phyloP scores from a whole-genome alignment of 306 rosid genomes.

The Cucumis melo region DNA sequence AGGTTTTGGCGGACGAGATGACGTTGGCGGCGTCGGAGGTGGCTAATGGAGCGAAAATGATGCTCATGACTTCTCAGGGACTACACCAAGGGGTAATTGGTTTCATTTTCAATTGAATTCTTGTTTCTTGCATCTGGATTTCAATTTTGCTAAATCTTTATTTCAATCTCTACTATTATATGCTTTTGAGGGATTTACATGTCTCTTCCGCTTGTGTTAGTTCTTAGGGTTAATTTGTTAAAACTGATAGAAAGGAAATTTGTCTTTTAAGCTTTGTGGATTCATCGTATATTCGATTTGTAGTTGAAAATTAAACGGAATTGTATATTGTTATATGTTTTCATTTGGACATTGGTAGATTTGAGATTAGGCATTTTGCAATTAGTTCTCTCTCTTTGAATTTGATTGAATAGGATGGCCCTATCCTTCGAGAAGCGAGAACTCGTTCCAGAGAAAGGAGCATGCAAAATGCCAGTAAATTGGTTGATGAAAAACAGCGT shows the following conservation, averaged over 20 bases:
- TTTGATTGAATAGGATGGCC: constrained; percentile 42
- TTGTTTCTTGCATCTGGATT: neutral
- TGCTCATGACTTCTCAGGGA: constrained; percentile 93
- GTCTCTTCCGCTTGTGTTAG: neutral
- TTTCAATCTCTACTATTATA: neutral
- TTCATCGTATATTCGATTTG: neutral
- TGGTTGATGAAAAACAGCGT: constrained; percentile 15
- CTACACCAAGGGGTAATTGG: constrained; percentile 85
- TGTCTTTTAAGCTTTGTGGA: neutral
- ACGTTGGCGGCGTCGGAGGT: constrained; percentile 50
- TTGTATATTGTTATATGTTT: neutral
- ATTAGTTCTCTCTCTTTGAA: neutral
- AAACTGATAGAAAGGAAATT: neutral
- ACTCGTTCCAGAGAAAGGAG: constrained; percentile 35
- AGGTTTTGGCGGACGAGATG: constrained; percentile 56
- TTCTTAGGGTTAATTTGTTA: neutral
- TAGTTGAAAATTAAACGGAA: neutral
- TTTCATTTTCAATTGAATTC: neutral
- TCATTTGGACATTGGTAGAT: neutral
- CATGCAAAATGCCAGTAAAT: constrained; percentile 16
- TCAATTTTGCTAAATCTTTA: neutral
- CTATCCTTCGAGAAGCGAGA: constrained; percentile 43
- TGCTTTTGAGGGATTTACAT: too few relatives aligned
- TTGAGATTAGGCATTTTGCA: neutral
- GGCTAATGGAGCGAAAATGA: constrained; percentile 56